phyloP scores from a whole-genome alignment of 441 rosid genomes.

The Corymbia citriodora region DNA sequence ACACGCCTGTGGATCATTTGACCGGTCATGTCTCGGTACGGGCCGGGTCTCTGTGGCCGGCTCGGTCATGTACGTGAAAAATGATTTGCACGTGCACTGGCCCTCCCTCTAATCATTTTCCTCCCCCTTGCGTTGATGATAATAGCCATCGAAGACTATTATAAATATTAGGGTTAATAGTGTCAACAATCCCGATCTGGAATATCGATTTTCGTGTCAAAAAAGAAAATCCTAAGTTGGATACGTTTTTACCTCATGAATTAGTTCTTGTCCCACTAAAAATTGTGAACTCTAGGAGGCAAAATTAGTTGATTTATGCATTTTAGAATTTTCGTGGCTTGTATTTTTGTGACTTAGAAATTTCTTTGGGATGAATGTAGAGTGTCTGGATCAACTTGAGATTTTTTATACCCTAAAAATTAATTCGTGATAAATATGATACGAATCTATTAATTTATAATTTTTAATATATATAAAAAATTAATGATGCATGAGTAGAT shows the following conservation, averaged over 20 bases:
- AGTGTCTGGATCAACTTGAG: rapidly evolving
- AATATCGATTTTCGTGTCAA: not conserved
- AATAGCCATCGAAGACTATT: not conserved
- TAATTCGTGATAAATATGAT: rapidly evolving
- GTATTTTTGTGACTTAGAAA: rapidly evolving
- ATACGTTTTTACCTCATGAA: not conserved
- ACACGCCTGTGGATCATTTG: not conserved
- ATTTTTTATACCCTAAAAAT: not conserved
- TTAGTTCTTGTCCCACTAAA: no score
- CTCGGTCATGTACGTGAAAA: not conserved
- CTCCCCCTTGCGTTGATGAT: not conserved
- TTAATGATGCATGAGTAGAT: rapidly evolving
- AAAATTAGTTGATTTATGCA: not conserved
- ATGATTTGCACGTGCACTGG: not conserved
- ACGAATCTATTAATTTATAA: rapidly evolving
- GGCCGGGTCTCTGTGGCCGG: not conserved
- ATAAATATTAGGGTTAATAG: not conserved
- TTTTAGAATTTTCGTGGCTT: not conserved
- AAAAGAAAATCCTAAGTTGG: rapidly evolving
- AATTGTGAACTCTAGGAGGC: rapidly evolving
- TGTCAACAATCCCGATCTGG: rapidly evolving
- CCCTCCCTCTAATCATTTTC: not conserved
- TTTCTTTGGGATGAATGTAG: rapidly evolving
- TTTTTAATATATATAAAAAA: no score
- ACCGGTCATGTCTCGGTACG: not conserved